Evolutionary conservation across 2,329 filamentous ascomycete genomes (phyloP).

Genomic region (Cercospora beticola): DNA sequence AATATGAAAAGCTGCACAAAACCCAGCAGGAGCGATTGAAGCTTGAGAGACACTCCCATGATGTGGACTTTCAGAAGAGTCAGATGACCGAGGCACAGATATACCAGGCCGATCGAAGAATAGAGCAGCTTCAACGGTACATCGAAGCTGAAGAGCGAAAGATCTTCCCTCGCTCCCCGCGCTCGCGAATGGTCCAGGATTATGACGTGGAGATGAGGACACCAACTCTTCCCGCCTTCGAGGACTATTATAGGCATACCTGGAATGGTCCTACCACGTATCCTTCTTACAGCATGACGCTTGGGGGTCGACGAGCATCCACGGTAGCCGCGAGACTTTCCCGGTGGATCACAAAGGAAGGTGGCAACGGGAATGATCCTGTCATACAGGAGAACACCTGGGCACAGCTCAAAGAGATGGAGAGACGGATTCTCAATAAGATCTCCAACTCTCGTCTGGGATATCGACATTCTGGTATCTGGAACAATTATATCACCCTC

Average conservation of each 20-base stretch:
- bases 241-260: not conserved
- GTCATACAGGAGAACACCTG: not conserved
- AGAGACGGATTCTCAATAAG: slow-evolving; percentile 5
- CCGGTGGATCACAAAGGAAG: not conserved
- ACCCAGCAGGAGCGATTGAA: not conserved
- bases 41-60: not conserved
- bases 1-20: not conserved
- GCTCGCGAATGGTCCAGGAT: not conserved
- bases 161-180: not conserved
- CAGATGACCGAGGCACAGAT: not conserved
- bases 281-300: not conserved
- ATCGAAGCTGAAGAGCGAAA: slow-evolving; percentile 5
- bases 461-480: not conserved
- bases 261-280: not conserved
- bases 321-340: not conserved
- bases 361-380: not conserved
- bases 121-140: not conserved
- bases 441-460: slow-evolving; percentile 9
- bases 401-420: not conserved
- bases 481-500: slow-evolving; percentile 3
- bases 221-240: not conserved
- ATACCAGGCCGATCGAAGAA: not conserved
- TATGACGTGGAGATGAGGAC: not conserved
- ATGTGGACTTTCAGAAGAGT: not conserved
- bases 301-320: not conserved